Conservation (phyloP, 2,329 filamentous ascomycete species). For the Didymella sp. region DNA sequence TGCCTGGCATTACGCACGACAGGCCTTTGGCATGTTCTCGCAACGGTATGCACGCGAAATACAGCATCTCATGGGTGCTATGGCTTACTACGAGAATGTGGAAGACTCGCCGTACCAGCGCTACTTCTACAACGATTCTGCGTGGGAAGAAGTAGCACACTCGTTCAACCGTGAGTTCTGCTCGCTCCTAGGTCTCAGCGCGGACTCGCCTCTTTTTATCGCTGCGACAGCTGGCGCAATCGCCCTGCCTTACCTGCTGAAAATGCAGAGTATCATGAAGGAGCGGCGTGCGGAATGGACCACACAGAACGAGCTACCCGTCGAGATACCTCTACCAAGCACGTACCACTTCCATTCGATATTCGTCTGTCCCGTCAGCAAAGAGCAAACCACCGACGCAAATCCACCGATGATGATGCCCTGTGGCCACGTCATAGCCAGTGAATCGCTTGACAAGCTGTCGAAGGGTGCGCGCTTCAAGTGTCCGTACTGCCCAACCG, state of each 20-base stretch:
- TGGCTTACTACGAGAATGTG: conserved; percentile 81
- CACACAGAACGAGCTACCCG: conserved; percentile 85
- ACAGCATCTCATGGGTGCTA: conserved; percentile 78
- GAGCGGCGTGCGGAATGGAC: conserved; percentile 95
- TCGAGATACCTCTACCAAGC: conserved; percentile 70
- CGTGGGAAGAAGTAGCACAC: conserved; percentile 83
- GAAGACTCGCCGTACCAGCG: conserved; percentile 76
- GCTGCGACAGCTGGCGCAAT: conserved; percentile 92
- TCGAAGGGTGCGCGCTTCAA: conserved; percentile 85
- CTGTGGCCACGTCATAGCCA: conserved; percentile 91
- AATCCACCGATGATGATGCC: conserved; percentile 98
- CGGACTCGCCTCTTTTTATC: conserved; percentile 90
- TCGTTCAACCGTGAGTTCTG: conserved; percentile 96
- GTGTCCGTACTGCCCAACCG: conserved; percentile 92
- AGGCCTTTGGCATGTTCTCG: conserved; percentile 77
- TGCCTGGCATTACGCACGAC: conserved; percentile 78
- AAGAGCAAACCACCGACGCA: conserved; percentile 89
- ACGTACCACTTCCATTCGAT: conserved; percentile 86
- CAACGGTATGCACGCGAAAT: conserved; percentile 79
- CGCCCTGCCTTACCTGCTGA: conserved; percentile 85
- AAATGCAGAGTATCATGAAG: conserved; percentile 85
- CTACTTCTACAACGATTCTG: conserved; percentile 75
- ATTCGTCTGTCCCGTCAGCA: conserved; percentile 96
- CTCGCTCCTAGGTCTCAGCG: conserved; percentile 84
- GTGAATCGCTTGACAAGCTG: conserved; percentile 80